Base-by-base conservation (phyloP, 2,329 filamentous ascomycete genomes). In the Fusarium miscanthi region DNA sequence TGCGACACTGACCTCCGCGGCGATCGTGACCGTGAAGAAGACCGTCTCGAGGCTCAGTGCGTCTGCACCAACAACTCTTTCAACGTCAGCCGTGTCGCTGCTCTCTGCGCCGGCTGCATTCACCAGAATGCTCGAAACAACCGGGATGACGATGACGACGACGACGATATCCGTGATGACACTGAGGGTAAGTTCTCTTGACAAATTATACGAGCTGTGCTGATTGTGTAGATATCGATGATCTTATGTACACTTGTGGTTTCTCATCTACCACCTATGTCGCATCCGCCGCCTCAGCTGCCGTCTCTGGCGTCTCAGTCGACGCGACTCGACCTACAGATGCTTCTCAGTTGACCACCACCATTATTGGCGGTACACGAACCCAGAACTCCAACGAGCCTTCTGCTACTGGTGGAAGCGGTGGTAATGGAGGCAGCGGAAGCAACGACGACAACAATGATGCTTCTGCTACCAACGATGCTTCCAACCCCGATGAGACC, bases 1-100 rank as follows among this genome's bases (percentile, higher is more conserved):
- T 85, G 84, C 68, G 80, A 82, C 30, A 78, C 79, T 40, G 76
- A 81, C 59, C 75, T 80, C 41, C 59, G 46, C 31, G 74, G 76
- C 45, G 74, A 79, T 59, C 75, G 52, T 23, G 79, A 82, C 74
- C 78, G 76, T 30, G 72, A 78, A 37, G 81, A 84, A 73, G 75
- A 82, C 48, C 79, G 78, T 23, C 80, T 84, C 57, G 77, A 81
- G 76, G 76, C 74, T 17, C 81, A 84, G 71, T 84, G 83, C 67
- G 72, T 84, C 58, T 83, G 83, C 78, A 80, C 81, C 70, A 82
- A 85, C 77, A 68, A 77, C 53, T 82, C 81, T 74, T 82, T 85
- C 75, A 73, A 83, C 73, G 83, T 84, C 54, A 69, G 52, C 30
- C 65, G 71, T 23, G 71, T 84, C 53, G 78, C 82, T 23, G 80